Evolutionary conservation across 2,329 filamentous ascomycete genomes (phyloP), one percentile per base, ranked within the genome.

Genomic region (Calonectria crousiana): DNA sequence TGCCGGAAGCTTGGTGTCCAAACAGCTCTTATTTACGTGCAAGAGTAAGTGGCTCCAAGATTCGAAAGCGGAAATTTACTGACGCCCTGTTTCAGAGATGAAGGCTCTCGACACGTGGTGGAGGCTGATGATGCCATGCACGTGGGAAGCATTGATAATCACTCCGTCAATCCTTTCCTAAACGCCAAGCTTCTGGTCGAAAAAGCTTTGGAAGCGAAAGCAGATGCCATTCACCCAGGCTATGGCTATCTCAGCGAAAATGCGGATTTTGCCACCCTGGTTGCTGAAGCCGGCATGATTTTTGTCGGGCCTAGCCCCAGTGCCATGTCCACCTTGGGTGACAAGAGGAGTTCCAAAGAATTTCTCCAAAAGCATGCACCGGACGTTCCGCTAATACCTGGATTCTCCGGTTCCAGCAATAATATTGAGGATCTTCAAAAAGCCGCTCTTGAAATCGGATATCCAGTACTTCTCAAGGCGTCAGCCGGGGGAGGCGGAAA

Each of bases 281-380:
- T 91, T 8, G 78, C 84, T 9, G 84, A 87, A 18, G 89, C 89
- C 2, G 91, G 90, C 0, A 84, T 92, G 66, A 84, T 84, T 0
- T 93, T 91, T 80, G 87, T 90, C 3, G 92, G 92, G 0, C 92
- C 92, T 0, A 86, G 85, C 14, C 85, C 89, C 0, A 83, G 85
- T 26, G 83, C 83, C 26, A 92, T 79, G 56, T 73, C 71, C 26
- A 77, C 75, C 1, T 32, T 79, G 10, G 78, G 78, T 16, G 75
- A 78, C 60, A 79, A 79, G 65, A 64, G 77, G 9, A 74, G 65
- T 20, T 74, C 77, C 18, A 79, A 79, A 41, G 68, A 74, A 44
- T 78, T 77, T 26, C 72, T 78, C n/a, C 52, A 65, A 13, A 38
- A 70, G 18, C 62, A 74, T n/a, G 76, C 76, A 2, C 76, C 77